phyloP scores from a whole-genome alignment of 768 basidiomycete species.

The Tricholoma flavovirens region DNA sequence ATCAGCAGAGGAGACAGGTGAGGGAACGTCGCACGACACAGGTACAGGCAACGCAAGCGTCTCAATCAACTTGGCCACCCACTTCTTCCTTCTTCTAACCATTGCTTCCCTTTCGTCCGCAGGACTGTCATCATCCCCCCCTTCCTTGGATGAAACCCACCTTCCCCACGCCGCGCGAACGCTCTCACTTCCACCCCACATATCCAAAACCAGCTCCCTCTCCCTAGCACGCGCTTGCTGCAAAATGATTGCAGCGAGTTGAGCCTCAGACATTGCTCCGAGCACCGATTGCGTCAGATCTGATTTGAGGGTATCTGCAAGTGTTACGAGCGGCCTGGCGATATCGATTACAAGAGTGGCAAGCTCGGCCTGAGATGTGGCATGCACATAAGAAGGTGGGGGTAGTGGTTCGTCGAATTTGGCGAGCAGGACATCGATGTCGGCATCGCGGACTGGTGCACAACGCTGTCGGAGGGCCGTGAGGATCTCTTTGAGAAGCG shows the following conservation, averaged over 20 bases:
- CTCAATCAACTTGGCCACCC: not conserved
- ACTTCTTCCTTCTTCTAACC: not conserved
- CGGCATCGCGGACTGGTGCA: slow-evolving; percentile 57
- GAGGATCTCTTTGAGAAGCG: slow-evolving; percentile 50
- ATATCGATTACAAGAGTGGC: slow-evolving; percentile 45
- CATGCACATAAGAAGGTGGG: slow-evolving; percentile 14
- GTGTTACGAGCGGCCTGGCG: slow-evolving; percentile 39
- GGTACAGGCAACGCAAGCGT: not conserved
- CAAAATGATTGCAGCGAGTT: slow-evolving; percentile 43
- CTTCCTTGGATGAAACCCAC: slow-evolving; percentile 21
- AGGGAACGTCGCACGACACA: not conserved
- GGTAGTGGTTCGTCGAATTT: slow-evolving; percentile 22
- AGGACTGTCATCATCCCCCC: too few relatives aligned
- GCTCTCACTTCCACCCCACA: slow-evolving; percentile 37
- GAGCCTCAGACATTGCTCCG: slow-evolving; percentile 59
- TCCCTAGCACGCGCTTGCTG: slow-evolving; percentile 53
- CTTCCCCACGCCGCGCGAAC: slow-evolving; percentile 28
- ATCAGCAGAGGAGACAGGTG: not conserved
- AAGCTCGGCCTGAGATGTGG: slow-evolving; percentile 22
- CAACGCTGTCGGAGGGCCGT: slow-evolving; percentile 51
- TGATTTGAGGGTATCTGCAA: slow-evolving; percentile 60
- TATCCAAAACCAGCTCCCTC: slow-evolving; percentile 43
- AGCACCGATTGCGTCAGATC: slow-evolving; percentile 63
- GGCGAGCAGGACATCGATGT: slow-evolving; percentile 40
- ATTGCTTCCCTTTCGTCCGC: not conserved